A percentile compares a stretch with the other conserved stretches of the same genome.
These are phyloP conservation scores for Phytophthora foliorum DNA, from an alignment of 352 stramenopile genomes.

Conservation along the genomic window DNA sequence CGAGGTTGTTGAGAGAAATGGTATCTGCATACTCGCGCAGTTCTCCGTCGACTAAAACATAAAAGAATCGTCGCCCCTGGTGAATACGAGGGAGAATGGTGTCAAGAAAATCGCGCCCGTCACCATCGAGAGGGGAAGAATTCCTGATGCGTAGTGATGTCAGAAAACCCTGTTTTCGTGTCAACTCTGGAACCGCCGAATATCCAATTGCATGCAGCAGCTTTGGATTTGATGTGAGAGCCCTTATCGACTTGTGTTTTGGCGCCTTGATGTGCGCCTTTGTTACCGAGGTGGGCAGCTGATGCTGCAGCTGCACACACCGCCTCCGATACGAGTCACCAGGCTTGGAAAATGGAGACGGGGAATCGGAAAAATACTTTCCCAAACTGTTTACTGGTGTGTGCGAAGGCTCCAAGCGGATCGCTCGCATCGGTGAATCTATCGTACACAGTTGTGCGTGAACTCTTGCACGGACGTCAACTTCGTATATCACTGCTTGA, in stretches of 20 bases:
- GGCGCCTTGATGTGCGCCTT: neutral
- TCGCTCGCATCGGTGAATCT: conserved; percentile 51
- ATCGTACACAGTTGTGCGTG: conserved; percentile 32
- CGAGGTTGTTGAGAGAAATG: conserved; percentile 32
- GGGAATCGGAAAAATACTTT: conserved; percentile 39
- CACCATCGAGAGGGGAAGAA: neutral
- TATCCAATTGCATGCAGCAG: neutral
- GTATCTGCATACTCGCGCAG: conserved; percentile 51
- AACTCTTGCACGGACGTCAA: conserved; percentile 33
- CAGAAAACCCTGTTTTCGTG: conserved; percentile 56
- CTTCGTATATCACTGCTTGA: conserved; percentile 14
- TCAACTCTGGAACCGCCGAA: conserved; percentile 15
- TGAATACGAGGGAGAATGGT: conserved; percentile 28
- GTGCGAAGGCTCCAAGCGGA: conserved; percentile 51
- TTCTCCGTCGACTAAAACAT: conserved; percentile 39
- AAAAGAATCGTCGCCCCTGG: conserved; percentile 41
- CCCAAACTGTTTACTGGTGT: conserved; percentile 45
- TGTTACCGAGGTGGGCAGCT: neutral
- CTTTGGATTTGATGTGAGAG: conserved; percentile 6
- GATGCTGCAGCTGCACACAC: conserved; percentile 2
- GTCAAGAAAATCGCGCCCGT: conserved; percentile 8
- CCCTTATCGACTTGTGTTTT: conserved; percentile 2
- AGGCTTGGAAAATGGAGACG: conserved; percentile 8
- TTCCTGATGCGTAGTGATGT: conserved; percentile 14
- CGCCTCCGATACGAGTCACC: conserved; percentile 9